These are phyloP conservation scores for Cercospora berteroae DNA, from an alignment of 2,329 filamentous ascomycete species.

Conservation along the genomic window DNA sequence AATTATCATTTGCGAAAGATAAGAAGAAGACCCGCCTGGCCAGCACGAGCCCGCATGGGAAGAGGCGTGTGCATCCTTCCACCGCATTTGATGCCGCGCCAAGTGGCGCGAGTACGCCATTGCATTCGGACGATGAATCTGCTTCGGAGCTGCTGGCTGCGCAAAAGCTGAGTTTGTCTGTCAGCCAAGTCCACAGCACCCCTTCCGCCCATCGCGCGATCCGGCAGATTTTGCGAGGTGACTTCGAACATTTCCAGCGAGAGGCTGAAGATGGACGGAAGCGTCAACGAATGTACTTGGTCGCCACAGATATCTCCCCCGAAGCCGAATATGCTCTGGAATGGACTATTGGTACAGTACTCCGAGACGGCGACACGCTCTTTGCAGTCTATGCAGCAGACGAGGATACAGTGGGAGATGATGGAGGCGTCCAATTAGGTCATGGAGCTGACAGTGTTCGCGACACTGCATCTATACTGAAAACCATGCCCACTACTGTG, in stretches of 20 bases:
- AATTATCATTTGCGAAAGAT: conserved; percentile 31
- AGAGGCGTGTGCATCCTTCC: conserved; percentile 63
- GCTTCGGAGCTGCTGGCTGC: conserved; percentile 81
- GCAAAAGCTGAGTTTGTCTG: conserved; percentile 76
- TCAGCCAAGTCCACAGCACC: conserved; percentile 75
- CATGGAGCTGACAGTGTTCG: conserved; percentile 73
- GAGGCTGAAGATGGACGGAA: conserved; percentile 76
- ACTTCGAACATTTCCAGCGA: conserved; percentile 72
- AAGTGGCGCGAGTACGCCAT: conserved; percentile 58
- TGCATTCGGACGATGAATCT: conserved; percentile 82
- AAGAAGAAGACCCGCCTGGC: conserved; percentile 31
- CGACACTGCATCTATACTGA: conserved; percentile 71
- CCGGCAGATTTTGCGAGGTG: conserved; percentile 84
- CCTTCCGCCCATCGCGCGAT: conserved; percentile 77
- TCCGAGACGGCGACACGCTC: conserved; percentile 90
- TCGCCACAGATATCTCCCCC: conserved; percentile 92
- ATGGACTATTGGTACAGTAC: conserved; percentile 94
- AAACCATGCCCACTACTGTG: conserved; percentile 54
- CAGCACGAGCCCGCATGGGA: conserved; percentile 27
- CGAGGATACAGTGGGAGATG: conserved; percentile 63
- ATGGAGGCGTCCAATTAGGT: conserved; percentile 56
- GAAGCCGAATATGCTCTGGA: conserved; percentile 94
- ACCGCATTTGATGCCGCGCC: conserved; percentile 77
- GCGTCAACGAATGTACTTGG: conserved; percentile 82
- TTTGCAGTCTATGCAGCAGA: conserved; percentile 92